Evolutionary conservation across 176 grass and related monocot genomes (phyloP).

Genomic region (Phoenix roebelenii): DNA sequence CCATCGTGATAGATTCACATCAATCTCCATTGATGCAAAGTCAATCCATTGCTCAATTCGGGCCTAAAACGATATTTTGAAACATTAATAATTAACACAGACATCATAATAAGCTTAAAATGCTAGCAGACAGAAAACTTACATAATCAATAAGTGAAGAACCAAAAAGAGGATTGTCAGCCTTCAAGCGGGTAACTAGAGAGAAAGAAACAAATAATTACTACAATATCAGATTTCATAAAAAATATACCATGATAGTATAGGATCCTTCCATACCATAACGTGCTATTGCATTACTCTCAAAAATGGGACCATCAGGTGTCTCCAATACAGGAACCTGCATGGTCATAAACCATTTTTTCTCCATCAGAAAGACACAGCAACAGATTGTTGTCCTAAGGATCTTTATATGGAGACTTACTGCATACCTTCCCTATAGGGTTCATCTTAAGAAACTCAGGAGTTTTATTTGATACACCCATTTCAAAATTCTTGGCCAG

Average conservation of each 20-base stretch:
- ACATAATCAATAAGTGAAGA: constrained; percentile 81
- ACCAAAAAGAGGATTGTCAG: constrained; percentile 56
- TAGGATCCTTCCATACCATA: constrained; percentile 37
- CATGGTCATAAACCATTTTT: background rate
- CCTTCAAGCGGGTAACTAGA: constrained; percentile 61
- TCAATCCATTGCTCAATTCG: constrained; percentile 82
- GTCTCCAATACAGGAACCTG: constrained; percentile 84
- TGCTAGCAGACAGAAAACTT: constrained; percentile 17
- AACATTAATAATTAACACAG: constrained; percentile 4
- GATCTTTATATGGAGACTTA: background rate
- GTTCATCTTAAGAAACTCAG: constrained; percentile 76
- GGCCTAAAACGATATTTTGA: constrained; percentile 27
- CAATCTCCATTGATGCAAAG: constrained; percentile 55
- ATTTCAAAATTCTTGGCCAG: constrained; percentile 68
- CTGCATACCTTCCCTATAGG: constrained; percentile 57
- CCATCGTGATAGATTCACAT: constrained; percentile 44
- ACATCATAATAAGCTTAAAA: no score
- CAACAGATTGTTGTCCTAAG: no score
- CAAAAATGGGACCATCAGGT: constrained; percentile 56
- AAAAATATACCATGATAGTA: background rate
- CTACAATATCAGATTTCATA: background rate
- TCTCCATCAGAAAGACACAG: no score
- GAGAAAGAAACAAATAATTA: constrained; percentile 1
- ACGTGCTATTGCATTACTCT: constrained; percentile 77
- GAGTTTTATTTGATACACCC: constrained; percentile 73